phyloP scores from a whole-genome alignment of 1,284 basidiomycete genomes.

The Ustilago cynodontis region DNA sequence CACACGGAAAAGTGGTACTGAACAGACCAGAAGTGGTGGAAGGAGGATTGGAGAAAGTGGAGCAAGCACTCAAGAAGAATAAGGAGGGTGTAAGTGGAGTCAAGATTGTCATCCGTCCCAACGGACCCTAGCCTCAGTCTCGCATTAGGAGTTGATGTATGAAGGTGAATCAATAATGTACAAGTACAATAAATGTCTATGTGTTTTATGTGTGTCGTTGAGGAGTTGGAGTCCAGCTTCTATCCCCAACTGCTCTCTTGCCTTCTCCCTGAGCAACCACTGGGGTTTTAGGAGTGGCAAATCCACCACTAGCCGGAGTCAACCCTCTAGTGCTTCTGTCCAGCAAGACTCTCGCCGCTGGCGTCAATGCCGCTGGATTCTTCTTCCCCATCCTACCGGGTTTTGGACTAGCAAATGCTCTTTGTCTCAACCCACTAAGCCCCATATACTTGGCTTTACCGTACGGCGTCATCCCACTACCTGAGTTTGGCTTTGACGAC shows the following conservation, averaged over 20 bases:
- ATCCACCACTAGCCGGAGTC: background rate
- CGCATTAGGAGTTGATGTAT: background rate
- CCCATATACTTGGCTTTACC: conserved; percentile 36
- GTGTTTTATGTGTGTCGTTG: conserved; percentile 13
- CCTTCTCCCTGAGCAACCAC: background rate
- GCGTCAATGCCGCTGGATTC: conserved; percentile 18
- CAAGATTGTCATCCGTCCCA: conserved; percentile 53
- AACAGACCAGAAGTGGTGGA: conserved; percentile 47
- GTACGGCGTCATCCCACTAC: conserved; percentile 22
- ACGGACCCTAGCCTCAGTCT: too few relatives aligned
- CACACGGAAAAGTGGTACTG: conserved; percentile 33
- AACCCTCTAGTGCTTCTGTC: conserved; percentile 25
- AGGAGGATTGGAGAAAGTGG: conserved; percentile 45
- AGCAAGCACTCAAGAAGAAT: conserved; percentile 51
- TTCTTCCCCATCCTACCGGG: background rate
- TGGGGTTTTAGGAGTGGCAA: background rate
- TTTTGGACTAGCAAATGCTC: conserved; percentile 19
- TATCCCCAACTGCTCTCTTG: conserved; percentile 1
- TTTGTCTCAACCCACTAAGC: background rate
- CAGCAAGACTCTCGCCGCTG: conserved; percentile 39
- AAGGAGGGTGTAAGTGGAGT: conserved; percentile 54
- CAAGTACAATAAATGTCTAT: too few relatives aligned
- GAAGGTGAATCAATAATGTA: background rate
- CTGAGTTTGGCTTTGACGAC: background rate
- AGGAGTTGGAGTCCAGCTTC: conserved; percentile 41